Base-by-base conservation (phyloP, 2,329 filamentous ascomycete species). In the Rhinocladiella similis region DNA sequence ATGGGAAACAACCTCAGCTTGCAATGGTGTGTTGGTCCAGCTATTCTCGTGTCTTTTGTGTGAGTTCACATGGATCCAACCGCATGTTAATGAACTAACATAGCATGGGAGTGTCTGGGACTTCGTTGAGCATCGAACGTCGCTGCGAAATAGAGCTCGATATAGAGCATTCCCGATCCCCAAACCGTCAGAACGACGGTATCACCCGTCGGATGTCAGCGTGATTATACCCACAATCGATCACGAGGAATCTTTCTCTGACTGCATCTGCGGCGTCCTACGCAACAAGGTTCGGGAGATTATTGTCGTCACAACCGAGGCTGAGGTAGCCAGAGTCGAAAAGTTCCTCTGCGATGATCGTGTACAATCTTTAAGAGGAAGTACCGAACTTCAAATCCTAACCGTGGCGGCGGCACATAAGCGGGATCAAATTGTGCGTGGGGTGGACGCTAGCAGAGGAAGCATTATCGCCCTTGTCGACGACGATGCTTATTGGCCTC, bases 151-250 rank as follows among this genome's bases (percentile, higher is more conserved):
- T 33, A 36, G 20, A 25, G 47, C 35, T 38, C 18, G 43, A 4
- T 54, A 48, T 14, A 42, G 43, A 29, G 35, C 18, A n/a, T 54
- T 54, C 20, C 51, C 51, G 1, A 12, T 54, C 14, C 51, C 43
- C 6, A 3, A 16, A 20, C 33, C 43, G 10, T 33, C 47, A 14
- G 35, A 41, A 16, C 43, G 51, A n/a, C 14, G 12, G 10, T 33
- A 54, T 35, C 20, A 36, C 6, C 4, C 13, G 18, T 48, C 42
- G 5, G 33, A 54, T 35, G 51, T 54, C 19, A 54, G 51, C 51
- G 36, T 54, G n/a, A 42, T 54, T 16, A 33, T 54, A 16, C 51
- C 51, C 4, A 54, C 51, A 5, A 22, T 54, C 20, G 51, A 47
- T 19, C 41, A 42, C 16, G 51, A 54, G 25, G 33, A 18, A 3